Percentiles rank a stretch among this genome's conserved stretches.
These are phyloP conservation scores for Phytophthora nicotianae DNA, from an alignment of 352 stramenopile genomes.

Conservation along the genomic window DNA sequence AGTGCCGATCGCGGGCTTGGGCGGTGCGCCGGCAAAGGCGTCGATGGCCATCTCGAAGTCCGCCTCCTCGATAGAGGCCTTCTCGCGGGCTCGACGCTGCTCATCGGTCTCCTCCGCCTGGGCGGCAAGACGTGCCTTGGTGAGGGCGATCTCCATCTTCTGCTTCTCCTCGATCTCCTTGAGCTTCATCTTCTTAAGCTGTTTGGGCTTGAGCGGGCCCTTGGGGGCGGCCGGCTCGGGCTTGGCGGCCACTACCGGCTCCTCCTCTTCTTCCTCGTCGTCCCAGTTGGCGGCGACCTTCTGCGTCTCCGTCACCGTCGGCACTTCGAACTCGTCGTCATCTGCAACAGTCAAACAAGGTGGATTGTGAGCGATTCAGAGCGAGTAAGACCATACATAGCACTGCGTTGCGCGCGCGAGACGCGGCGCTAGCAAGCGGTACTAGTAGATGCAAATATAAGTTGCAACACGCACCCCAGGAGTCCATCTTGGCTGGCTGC, in stretches of 20 bases:
- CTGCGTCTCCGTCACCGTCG: conserved; percentile 45
- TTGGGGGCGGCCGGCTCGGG: conserved; percentile 39
- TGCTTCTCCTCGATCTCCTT: conserved; percentile 89
- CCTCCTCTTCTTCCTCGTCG: conserved; percentile 78
- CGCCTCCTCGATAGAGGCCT: conserved; percentile 65
- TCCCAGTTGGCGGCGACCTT: conserved; percentile 72
- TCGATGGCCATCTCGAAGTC: conserved; percentile 83
- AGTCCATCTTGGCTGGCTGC: conserved; percentile 59
- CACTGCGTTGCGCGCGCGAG: not conserved
- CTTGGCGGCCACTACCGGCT: conserved; percentile 37
- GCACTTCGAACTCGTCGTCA: conserved; percentile 88
- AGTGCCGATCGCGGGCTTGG: conserved; percentile 32
- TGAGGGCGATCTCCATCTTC: conserved; percentile 73
- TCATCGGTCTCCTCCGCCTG: conserved; percentile 70
- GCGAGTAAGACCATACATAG: not conserved
- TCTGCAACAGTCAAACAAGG: conserved; percentile 46
- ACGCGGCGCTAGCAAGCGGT: not conserved
- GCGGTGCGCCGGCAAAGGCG: conserved; percentile 58
- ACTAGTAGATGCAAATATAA: conserved; percentile 1
- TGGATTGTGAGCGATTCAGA: conserved; percentile 8
- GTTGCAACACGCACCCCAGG: conserved; percentile 58
- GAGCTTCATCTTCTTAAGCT: conserved; percentile 87
- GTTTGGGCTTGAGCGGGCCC: conserved; percentile 80
- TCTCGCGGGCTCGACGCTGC: conserved; percentile 64
- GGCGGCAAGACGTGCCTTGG: conserved; percentile 73